A percentile compares a stretch with the other conserved stretches of the same genome.
These are phyloP conservation scores for Boeremia exigua DNA, from an alignment of 2,329 filamentous ascomycete species.

Conservation along the genomic window DNA sequence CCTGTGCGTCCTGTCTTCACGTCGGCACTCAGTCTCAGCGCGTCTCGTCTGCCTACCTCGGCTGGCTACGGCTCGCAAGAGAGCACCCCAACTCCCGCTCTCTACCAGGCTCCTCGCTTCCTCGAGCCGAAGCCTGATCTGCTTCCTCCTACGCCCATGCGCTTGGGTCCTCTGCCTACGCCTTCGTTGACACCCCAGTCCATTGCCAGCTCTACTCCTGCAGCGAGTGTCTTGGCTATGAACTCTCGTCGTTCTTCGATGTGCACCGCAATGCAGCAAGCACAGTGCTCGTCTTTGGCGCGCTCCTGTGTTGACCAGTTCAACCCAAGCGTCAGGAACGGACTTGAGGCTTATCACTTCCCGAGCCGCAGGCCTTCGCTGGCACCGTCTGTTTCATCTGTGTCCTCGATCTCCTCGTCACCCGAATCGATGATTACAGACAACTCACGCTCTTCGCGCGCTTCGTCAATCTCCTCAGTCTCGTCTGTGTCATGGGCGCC, in stretches of 20 bases:
- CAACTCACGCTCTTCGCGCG: constrained; percentile 61
- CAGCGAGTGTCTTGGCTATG: constrained; percentile 61
- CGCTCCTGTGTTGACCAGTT: constrained; percentile 62
- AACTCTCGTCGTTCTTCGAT: constrained; percentile 62
- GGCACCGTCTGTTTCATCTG: constrained; percentile 59
- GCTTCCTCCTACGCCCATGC: constrained; percentile 60
- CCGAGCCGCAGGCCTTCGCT: constrained; percentile 54
- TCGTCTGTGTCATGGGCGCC: constrained; percentile 60
- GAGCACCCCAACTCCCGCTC: constrained; percentile 51
- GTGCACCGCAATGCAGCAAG: constrained; percentile 64
- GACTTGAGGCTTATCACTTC: constrained; percentile 55
- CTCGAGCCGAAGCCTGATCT: constrained; percentile 59
- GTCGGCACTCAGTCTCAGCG: constrained; percentile 31
- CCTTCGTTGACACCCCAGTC: constrained; percentile 66
- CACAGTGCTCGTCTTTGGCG: constrained; percentile 60
- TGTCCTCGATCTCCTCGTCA: constrained; percentile 60
- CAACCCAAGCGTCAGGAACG: constrained; percentile 48
- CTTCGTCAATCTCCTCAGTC: constrained; percentile 62
- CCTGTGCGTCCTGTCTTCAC: constrained; percentile 34
- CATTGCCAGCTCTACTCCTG: constrained; percentile 63
- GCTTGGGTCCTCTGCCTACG: constrained; percentile 65
- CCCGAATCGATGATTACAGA: constrained; percentile 71
- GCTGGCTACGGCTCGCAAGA: constrained; percentile 47
- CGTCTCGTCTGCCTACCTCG: constrained; percentile 31
- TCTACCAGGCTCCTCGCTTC: constrained; percentile 54